These are phyloP conservation scores for Chaetomiaceae sp. DNA, from an alignment of 2,329 filamentous ascomycete species.

Conservation along the genomic window DNA sequence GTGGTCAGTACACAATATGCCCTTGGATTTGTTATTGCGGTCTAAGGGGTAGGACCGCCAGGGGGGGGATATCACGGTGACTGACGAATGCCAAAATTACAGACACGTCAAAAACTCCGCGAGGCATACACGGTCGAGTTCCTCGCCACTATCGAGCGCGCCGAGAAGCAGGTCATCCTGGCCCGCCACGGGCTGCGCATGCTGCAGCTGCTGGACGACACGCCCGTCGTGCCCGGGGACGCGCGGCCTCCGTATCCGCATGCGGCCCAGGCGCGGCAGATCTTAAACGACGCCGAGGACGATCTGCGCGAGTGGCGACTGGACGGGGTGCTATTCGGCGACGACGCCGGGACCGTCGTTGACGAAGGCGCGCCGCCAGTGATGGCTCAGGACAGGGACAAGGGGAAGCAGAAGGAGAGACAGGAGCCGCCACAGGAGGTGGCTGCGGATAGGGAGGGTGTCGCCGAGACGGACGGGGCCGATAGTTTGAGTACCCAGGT, in stretches of 20 bases:
- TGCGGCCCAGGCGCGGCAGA: constrained; percentile 65
- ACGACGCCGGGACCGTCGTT: constrained; percentile 8
- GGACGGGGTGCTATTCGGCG: constrained; percentile 8
- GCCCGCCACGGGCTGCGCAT: constrained; percentile 86
- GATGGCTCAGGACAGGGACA: not conserved
- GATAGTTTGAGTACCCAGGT: not conserved
- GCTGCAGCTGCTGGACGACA: constrained; percentile 80
- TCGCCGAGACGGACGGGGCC: not conserved
- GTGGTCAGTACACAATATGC: constrained; percentile 68
- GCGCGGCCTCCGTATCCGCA: constrained; percentile 63
- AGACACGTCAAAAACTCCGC: constrained; percentile 95
- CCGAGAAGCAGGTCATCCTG: constrained; percentile 93
- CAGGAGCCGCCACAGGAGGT: not conserved
- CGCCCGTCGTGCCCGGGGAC: constrained; percentile 84
- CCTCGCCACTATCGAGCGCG: constrained; percentile 85
- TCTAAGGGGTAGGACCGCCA: no score
- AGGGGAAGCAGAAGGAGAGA: constrained; percentile 6
- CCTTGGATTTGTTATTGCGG: not conserved
- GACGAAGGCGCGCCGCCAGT: not conserved
- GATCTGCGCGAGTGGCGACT: constrained; percentile 71
- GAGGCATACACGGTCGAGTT: constrained; percentile 89
- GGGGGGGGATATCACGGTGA: constrained; percentile 2
- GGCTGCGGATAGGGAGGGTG: not conserved
- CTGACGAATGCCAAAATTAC: not conserved
- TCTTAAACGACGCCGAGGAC: constrained; percentile 88